Base-by-base conservation (phyloP, 2,329 filamentous ascomycete species). In the Colletotrichum noveboracense region DNA sequence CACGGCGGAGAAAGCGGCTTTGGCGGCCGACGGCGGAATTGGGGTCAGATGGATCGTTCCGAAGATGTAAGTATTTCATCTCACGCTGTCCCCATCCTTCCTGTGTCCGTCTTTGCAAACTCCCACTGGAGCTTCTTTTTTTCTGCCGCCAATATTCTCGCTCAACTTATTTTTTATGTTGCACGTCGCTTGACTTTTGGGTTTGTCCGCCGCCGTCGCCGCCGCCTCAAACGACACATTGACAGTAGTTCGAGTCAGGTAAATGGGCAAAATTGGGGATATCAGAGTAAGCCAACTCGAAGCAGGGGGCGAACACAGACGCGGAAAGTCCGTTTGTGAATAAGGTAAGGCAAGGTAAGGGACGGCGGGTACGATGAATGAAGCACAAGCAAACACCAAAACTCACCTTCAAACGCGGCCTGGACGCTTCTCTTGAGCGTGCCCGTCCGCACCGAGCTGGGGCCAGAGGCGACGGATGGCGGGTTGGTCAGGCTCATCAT, bases 371-470 rank as follows among this genome's bases (percentile, higher is more conserved):
- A 43, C 3, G 34, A 26, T 18, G 61, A 43, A 38, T n/a, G 65
- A 52, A 56, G 52, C 64, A 55, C 58, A 70, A 77, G 70, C 67
- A 77, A 71, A 75, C 65, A 71, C 66, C 64, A 56, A 71, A 77
- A 82, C 86, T 80, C 87, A 91, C 91, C 91, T 84, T 92, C 90
- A 85, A 92, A 92, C 48, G 89, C 88, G 76, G 90, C 87, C 82
- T 92, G 90, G 71, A 91, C 89, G 78, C 87, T 91, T 80, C 91
- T 87, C 85, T 92, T 93, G 70, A 91, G 83, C 32, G 84, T 85
- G 66, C 78, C 78, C 75, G 83, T 85, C 76, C 86, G 85, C 67
- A 84, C 83, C 72, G 89, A 89, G 55, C 85, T 85, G 69, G 89
- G 86, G 66, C 87, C 88, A 79, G 88, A 88, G 43, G 87, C 84